A percentile compares a stretch with the other conserved stretches of the same genome.
Conservation (phyloP, 108 stramenopile species). For the Schizochytrium sp. region DNA sequence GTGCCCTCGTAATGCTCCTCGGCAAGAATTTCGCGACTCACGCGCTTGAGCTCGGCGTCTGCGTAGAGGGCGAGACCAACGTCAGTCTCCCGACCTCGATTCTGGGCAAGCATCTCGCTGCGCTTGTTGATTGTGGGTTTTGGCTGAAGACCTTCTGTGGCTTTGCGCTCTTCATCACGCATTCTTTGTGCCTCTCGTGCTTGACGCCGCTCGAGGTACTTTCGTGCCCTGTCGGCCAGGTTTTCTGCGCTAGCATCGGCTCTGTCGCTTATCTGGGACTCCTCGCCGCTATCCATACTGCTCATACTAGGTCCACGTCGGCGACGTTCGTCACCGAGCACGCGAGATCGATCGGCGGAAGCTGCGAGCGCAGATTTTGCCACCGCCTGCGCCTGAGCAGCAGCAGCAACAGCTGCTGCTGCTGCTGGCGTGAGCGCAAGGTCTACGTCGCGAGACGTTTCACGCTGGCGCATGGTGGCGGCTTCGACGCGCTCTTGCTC, state of each 20-base stretch:
- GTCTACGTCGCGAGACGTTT: too few species aligned
- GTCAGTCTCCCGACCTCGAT: background rate
- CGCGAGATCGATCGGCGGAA: too few species aligned
- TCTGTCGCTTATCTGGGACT: too few species aligned
- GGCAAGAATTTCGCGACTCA: background rate
- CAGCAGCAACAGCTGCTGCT: too few species aligned
- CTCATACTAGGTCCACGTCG: too few species aligned
- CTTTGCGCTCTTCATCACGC: background rate
- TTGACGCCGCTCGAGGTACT: constrained; percentile 3
- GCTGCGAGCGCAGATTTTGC: too few species aligned
- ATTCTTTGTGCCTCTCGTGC: background rate
- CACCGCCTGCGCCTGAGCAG: too few species aligned
- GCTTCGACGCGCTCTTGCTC: too few species aligned
- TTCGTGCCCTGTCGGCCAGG: background rate
- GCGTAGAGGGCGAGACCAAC: background rate
- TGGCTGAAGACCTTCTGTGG: background rate
- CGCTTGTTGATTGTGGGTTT: background rate
- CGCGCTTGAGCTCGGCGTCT: background rate
- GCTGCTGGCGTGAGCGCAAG: too few species aligned
- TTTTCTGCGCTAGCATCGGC: background rate
- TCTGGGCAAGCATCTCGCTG: background rate
- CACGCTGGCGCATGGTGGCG: too few species aligned
- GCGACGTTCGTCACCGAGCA: too few species aligned
- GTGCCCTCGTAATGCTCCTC: background rate
- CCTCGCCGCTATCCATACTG: too few species aligned